Base-by-base conservation (phyloP, 176 grass and related monocot species). In the Puya raimondii region DNA sequence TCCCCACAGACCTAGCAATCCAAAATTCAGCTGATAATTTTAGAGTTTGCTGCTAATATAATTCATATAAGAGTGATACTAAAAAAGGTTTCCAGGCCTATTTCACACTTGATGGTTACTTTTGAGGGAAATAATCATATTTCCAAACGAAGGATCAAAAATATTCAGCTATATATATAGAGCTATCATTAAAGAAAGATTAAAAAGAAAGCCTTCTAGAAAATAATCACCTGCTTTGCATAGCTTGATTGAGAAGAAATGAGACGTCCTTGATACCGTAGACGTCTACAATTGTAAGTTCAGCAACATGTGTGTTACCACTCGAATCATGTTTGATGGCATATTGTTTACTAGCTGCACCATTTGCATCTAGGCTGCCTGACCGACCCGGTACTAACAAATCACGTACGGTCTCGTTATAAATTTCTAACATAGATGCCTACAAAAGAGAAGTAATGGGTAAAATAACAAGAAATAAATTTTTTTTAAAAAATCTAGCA, bases 401-500 rank as follows among this genome's bases (percentile, higher is more conserved):
- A 74, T 99, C 95, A 66, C 89, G 87, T 61, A 99, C 84, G 57
- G 89, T 91, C 79, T 99, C 95, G 71, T 99, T 93, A 48, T 99
- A 99, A 70, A 99, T 94, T 77, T 99, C 95, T 50, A 99, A 64
- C 90, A 94, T 94, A 2, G 95, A 99, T 75, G 87, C 87, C 82
- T 99, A 71, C 70, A 63, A 26, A 70, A 18, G 49, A n/a, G 67
- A 71, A 65, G 11, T 15, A 67, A 64, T 73, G 47, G 48, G 56
- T 61, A 61, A 61, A 22, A 61, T 61, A 61, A 61, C 17, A 7
- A 61, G 16, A 29, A 42, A n/a, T 51, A 10, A 25, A 3, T n/a
- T n/a, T n/a, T n/a, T n/a, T n/a, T n/a, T n/a, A 2, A 25, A 1
- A 53, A 33, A 75, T 5, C 49, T 18, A 75, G 18, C 13, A 27